Conservation (phyloP, 352 stramenopile genomes). For the Globisporangium paddicum region DNA sequence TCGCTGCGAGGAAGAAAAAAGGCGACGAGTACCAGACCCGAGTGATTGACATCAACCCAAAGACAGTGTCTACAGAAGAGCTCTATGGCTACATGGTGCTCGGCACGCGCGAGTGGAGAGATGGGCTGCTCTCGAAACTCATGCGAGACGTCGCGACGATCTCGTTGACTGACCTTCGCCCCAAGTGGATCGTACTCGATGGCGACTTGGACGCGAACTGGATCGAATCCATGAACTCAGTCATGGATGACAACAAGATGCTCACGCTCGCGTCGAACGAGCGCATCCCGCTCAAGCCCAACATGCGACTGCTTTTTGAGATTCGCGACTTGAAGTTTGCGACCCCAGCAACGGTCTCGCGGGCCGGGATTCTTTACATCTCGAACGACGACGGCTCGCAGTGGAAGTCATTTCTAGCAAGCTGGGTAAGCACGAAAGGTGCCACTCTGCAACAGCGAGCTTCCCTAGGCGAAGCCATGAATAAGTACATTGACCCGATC, state of each 20-base stretch:
- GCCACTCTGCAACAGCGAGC: conserved; percentile 48
- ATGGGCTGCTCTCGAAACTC: conserved; percentile 92
- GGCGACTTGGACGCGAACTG: conserved; percentile 85
- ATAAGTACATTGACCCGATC: conserved; percentile 86
- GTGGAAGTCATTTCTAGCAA: conserved; percentile 90
- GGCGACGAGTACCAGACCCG: conserved; percentile 59
- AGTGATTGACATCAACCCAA: conserved; percentile 92
- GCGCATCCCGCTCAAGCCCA: conserved; percentile 91
- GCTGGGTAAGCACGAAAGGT: conserved; percentile 83
- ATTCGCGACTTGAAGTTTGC: conserved; percentile 93
- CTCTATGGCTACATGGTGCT: conserved; percentile 96
- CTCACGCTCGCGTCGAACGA: conserved; percentile 92
- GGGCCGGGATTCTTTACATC: conserved; percentile 95
- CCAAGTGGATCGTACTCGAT: conserved; percentile 97
- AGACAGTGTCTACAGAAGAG: conserved; percentile 94
- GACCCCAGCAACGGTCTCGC: conserved; percentile 92
- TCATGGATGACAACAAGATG: conserved; percentile 91
- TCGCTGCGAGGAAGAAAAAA: conserved; percentile 71
- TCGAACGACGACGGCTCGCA: conserved; percentile 90
- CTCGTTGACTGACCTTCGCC: conserved; percentile 47
- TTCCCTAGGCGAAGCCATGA: conserved; percentile 53
- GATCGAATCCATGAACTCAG: conserved; percentile 90
- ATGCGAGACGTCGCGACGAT: conserved; percentile 89
- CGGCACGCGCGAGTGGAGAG: conserved; percentile 93
- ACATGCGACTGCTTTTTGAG: conserved; percentile 96